phyloP scores from a whole-genome alignment of 805 yeast species.

The Middelhovenomyces tepae region DNA sequence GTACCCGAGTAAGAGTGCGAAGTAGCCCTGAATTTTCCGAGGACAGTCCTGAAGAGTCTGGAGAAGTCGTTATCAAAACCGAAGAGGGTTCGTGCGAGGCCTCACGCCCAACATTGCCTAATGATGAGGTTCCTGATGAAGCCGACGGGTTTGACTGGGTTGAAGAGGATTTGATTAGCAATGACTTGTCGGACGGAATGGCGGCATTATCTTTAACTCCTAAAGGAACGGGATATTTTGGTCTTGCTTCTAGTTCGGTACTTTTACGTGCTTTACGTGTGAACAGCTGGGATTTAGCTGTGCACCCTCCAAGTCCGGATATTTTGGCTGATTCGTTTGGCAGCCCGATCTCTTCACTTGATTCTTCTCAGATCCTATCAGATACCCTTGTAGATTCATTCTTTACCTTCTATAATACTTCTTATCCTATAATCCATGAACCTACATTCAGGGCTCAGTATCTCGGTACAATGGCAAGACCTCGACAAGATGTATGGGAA shows the following conservation, averaged over 20 bases:
- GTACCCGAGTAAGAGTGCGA: slow-evolving; percentile 5
- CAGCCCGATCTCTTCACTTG: slow-evolving; percentile 2
- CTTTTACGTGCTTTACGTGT: slow-evolving; percentile 40
- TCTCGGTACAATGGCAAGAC: slow-evolving; percentile 33
- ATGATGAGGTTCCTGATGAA: slow-evolving; percentile 34
- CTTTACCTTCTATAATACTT: slow-evolving; percentile 50
- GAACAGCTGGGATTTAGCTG: slow-evolving; percentile 23
- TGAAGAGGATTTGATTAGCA: slow-evolving; percentile 35
- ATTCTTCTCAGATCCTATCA: slow-evolving; percentile 5
- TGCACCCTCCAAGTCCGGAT: no score
- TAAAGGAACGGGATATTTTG: slow-evolving; percentile 55
- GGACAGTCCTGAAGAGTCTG: no score
- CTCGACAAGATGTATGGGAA: slow-evolving; percentile 42
- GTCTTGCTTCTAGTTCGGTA: slow-evolving; percentile 53
- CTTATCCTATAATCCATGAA: slow-evolving; percentile 53
- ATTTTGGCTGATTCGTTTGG: slow-evolving; percentile 9
- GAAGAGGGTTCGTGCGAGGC: slow-evolving; percentile 1
- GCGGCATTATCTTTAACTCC: slow-evolving; percentile 46
- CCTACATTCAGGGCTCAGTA: slow-evolving; percentile 44
- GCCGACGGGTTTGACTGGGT: slow-evolving; percentile 53
- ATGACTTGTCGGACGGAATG: slow-evolving; percentile 46
- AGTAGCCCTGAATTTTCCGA: background rate
- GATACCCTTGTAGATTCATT: slow-evolving; percentile 40
- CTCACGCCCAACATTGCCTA: slow-evolving; percentile 21
- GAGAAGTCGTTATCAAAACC: slow-evolving; percentile 4